Conservation (phyloP, 768 basidiomycete species). For the Auricularia sp. region DNA sequence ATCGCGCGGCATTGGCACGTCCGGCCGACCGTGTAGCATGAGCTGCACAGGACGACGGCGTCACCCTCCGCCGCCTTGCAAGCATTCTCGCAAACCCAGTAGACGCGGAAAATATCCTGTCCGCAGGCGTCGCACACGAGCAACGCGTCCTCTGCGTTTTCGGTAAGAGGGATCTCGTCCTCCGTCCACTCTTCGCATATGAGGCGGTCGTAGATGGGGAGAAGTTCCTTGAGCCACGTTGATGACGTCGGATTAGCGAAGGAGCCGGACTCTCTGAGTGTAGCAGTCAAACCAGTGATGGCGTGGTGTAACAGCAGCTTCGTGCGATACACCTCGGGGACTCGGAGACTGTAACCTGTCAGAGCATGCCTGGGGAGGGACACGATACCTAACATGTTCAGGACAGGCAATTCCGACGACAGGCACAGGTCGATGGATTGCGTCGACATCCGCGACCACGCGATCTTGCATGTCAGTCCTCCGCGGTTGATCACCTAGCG, state of each 20-base stretch:
- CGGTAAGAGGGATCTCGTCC: not conserved
- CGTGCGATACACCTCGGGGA: slow-evolving; percentile 65
- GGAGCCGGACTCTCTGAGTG: not conserved
- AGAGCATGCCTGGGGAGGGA: not conserved
- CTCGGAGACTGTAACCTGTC: slow-evolving; percentile 51
- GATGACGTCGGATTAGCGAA: not conserved
- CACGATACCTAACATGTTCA: slow-evolving; percentile 46
- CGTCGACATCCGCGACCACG: slow-evolving; percentile 80
- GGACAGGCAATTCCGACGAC: slow-evolving; percentile 68
- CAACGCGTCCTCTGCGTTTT: not conserved
- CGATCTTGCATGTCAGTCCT: slow-evolving; percentile 73
- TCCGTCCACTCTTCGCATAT: not conserved
- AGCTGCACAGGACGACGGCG: not conserved
- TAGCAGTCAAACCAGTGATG: slow-evolving; percentile 26
- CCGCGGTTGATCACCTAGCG: slow-evolving; percentile 57
- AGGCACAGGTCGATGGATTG: slow-evolving; percentile 49
- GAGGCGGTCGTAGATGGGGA: not conserved
- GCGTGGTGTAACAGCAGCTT: slow-evolving; percentile 55
- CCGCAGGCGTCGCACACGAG: not conserved
- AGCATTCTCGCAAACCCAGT: not conserved
- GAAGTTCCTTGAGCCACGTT: not conserved
- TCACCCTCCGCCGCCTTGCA: not conserved
- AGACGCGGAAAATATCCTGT: not conserved
- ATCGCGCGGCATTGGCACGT: not conserved
- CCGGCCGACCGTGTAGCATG: not conserved